Evolutionary conservation across 495 filamentous ascomycete species (phyloP).

Genomic region (Aspergillus sparsus): DNA sequence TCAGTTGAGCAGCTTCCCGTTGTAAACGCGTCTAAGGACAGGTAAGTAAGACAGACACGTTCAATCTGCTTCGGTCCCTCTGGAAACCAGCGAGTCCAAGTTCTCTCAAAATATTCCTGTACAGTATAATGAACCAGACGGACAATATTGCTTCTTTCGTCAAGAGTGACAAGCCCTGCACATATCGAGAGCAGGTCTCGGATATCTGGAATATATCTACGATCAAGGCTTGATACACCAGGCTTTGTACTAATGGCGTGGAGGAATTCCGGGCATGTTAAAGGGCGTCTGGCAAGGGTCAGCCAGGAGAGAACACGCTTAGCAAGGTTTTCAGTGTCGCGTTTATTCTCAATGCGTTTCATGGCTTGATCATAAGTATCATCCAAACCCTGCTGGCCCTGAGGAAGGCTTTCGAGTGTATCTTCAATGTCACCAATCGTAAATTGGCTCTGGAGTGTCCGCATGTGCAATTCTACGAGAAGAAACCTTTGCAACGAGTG

Average conservation of each 20-base stretch:
- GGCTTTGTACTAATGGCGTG: neutral
- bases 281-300: neutral
- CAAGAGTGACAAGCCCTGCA: neutral
- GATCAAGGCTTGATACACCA: neutral
- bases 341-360: neutral
- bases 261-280: neutral
- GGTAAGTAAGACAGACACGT: neutral
- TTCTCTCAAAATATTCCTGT: neutral
- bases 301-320: neutral
- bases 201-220: neutral
- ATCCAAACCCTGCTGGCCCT: neutral
- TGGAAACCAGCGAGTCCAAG: neutral
- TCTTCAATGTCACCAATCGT: neutral
- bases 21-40: neutral
- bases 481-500: neutral
- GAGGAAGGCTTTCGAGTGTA: neutral
- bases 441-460: neutral
- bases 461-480: neutral
- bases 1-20: neutral
- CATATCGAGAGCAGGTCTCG: neutral
- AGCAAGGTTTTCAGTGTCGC: neutral
- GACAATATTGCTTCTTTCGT: neutral
- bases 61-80: neutral
- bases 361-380: conserved; percentile 1
- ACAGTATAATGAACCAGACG: neutral